Evolutionary conservation across 1,284 basidiomycete genomes (phyloP).

Genomic region (Marasmius sp.): DNA sequence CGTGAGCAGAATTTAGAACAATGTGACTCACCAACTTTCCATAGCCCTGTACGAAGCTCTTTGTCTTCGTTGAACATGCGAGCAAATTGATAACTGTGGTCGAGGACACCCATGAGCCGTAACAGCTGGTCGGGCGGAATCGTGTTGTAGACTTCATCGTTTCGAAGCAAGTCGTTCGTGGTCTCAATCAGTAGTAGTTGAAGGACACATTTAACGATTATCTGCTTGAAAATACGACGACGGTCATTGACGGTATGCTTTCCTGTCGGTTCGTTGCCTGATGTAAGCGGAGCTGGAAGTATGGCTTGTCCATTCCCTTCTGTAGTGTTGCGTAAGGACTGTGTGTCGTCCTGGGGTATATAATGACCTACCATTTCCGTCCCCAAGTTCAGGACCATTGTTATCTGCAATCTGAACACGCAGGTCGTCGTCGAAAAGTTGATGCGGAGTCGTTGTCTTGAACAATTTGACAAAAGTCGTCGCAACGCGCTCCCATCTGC

Average conservation of each 20-base stretch:
- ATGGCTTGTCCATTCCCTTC: constrained; percentile 70
- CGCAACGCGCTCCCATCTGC: constrained; percentile 91
- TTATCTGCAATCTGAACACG: constrained; percentile 75
- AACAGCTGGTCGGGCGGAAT: constrained; percentile 95
- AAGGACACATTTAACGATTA: constrained; percentile 99
- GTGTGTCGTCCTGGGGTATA: constrained; percentile 6
- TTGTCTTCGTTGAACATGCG: constrained; percentile 98
- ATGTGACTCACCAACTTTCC: constrained; percentile 91
- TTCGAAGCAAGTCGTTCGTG: constrained; percentile 93
- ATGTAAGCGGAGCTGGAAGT: constrained; percentile 78
- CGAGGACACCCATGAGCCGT: constrained; percentile 90
- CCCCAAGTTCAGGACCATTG: constrained; percentile 52
- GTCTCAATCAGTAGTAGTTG: constrained; percentile 97
- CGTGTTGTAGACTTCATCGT: constrained; percentile 88
- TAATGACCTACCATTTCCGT: constrained; percentile 44
- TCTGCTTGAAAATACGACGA: constrained; percentile 94
- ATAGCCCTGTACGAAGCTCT: constrained; percentile 92
- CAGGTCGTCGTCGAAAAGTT: constrained; percentile 91
- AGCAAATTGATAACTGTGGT: constrained; percentile 97
- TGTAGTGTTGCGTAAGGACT: constrained; percentile 24
- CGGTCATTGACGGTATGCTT: constrained; percentile 69
- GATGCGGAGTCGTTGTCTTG: constrained; percentile 96
- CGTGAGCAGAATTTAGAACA: background rate
- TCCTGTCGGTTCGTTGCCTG: constrained; percentile 51
- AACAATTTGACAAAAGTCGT: constrained; percentile 95